Percentiles rank a stretch among this genome's conserved stretches.
Conservation (phyloP, 345 rosid species). For the Hypericum perforatum region DNA sequence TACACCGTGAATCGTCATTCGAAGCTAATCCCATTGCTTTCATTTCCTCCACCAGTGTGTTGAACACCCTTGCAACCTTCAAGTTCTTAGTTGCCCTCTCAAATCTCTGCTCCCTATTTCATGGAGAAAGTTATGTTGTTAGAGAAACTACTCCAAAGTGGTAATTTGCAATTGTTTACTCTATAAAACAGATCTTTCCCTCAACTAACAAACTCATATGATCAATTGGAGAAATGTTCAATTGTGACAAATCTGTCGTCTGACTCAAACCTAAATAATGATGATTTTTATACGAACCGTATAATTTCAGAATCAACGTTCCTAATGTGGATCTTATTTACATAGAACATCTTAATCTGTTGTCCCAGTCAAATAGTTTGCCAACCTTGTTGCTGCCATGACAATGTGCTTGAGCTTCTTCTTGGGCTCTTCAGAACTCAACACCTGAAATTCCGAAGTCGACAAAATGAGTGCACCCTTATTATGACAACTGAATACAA, state of each 20-base stretch:
- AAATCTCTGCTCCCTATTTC: slow-evolving; percentile 66
- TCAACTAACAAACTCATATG: too few relatives aligned
- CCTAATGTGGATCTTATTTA: too few relatives aligned
- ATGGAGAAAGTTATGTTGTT: background rate
- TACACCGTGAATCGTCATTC: slow-evolving; percentile 48
- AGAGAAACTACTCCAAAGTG: too few relatives aligned
- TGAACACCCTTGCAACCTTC: slow-evolving; percentile 70
- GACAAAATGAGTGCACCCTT: background rate
- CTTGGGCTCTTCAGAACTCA: slow-evolving; percentile 61
- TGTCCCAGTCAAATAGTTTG: background rate
- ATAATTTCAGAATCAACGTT: too few relatives aligned
- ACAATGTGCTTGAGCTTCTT: slow-evolving; percentile 65
- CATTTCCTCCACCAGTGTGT: slow-evolving; percentile 76
- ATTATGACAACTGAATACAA: background rate
- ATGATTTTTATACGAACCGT: too few relatives aligned
- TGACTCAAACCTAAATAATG: too few relatives aligned
- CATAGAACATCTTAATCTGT: too few relatives aligned
- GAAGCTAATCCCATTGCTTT: slow-evolving; percentile 53
- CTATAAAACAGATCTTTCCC: too few relatives aligned
- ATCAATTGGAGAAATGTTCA: too few relatives aligned
- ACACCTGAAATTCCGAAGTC: slow-evolving; percentile 31
- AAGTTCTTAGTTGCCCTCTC: slow-evolving; percentile 69
- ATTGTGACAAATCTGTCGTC: too few relatives aligned
- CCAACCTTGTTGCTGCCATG: slow-evolving; percentile 80
- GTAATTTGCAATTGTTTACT: too few relatives aligned